Evolutionary conservation across 108 stramenopile species (phyloP).

Genomic region (Cyclotella cryptica): DNA sequence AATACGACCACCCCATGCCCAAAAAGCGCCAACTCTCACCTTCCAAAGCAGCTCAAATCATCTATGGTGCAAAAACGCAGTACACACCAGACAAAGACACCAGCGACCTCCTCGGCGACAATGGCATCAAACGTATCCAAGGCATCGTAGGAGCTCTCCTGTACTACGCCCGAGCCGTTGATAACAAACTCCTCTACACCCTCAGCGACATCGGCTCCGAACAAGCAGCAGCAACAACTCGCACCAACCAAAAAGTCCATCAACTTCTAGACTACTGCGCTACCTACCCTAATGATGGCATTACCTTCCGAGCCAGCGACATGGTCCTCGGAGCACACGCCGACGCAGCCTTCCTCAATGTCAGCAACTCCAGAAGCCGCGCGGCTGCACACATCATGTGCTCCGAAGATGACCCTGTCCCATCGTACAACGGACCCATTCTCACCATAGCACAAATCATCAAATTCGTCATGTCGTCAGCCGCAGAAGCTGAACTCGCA

Average conservation of each 20-base stretch:
- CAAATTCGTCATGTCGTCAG: conserved; percentile 18
- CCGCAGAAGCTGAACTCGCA: conserved; percentile 41
- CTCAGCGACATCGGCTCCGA: conserved; percentile 11
- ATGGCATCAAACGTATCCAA: conserved; percentile 50
- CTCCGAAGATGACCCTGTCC: conserved; percentile 11
- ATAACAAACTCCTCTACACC: not conserved
- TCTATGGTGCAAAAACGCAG: conserved; percentile 8
- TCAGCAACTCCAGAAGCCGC: conserved; percentile 37
- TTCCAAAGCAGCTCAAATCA: too few relatives aligned
- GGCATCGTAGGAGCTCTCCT: not conserved
- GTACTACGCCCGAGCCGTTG: conserved; percentile 7
- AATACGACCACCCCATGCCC: conserved; percentile 48
- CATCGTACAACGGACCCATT: not conserved
- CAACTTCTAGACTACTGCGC: conserved; percentile 54
- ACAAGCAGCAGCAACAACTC: conserved; percentile 31
- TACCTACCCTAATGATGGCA: conserved; percentile 46
- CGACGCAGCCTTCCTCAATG: conserved; percentile 48
- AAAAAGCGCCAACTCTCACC: conserved; percentile 1
- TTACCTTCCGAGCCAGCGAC: conserved; percentile 43
- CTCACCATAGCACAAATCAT: not conserved
- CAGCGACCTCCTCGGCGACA: conserved; percentile 57
- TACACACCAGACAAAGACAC: conserved; percentile 5
- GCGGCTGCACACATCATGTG: conserved; percentile 41
- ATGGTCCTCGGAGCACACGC: conserved; percentile 41
- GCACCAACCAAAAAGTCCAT: conserved; percentile 17